Evolutionary conservation across 768 basidiomycete species (phyloP).

Genomic region (Leccinum arenicola): DNA sequence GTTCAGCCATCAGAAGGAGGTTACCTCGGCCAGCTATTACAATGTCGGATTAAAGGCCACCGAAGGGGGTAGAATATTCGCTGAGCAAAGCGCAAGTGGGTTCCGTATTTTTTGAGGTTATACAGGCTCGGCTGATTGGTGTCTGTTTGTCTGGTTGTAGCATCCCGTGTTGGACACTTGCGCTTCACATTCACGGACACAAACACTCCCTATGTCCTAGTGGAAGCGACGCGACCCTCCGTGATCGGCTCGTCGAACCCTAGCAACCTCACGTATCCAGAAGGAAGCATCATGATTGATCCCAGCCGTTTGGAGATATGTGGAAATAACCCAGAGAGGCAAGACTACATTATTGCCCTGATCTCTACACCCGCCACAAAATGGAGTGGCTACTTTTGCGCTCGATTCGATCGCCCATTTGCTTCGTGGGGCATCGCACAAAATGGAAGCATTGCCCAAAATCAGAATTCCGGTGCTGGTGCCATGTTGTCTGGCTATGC

Average conservation of each 20-base stretch:
- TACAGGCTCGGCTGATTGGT: conserved; percentile 1
- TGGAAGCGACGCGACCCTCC: conserved; percentile 65
- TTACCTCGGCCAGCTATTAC: conserved; percentile 54
- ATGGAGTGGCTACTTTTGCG: conserved; percentile 53
- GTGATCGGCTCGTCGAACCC: conserved; percentile 53
- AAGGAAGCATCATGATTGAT: conserved; percentile 49
- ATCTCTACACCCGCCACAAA: conserved; percentile 38
- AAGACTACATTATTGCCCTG: conserved; percentile 69
- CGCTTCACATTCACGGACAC: conserved; percentile 60
- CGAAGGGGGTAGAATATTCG: conserved; percentile 48
- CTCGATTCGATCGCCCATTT: conserved; percentile 51
- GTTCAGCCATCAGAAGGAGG: conserved; percentile 52
- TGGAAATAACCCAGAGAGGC: conserved; percentile 65
- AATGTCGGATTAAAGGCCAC: conserved; percentile 53
- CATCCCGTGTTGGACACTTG: conserved; percentile 73
- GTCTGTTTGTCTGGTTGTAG: conserved; percentile 32
- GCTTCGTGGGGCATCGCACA: conserved; percentile 47
- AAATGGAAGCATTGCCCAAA: conserved; percentile 37
- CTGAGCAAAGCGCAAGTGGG: conserved; percentile 64
- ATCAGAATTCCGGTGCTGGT: conserved; percentile 37
- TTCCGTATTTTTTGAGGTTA: conserved; percentile 2
- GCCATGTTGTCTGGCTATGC: conserved; percentile 51
- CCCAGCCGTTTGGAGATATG: conserved; percentile 47
- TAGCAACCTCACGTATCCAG: conserved; percentile 49
- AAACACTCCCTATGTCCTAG: conserved; percentile 51